These are phyloP conservation scores for Gigaspora rosea DNA, from an alignment of 192 early-diverging fungal species.

Conservation along the genomic window DNA sequence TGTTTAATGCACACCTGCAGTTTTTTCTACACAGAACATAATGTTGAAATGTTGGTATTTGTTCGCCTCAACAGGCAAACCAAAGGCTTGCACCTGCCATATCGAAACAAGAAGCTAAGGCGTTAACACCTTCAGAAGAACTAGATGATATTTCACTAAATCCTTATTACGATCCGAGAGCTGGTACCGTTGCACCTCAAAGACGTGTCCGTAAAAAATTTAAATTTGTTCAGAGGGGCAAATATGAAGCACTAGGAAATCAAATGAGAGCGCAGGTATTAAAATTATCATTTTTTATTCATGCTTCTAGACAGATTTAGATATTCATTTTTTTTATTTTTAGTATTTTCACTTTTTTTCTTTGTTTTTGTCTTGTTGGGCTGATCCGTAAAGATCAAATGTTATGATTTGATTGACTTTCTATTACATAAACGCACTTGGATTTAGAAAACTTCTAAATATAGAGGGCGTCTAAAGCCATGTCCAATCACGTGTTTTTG, in stretches of 20 bases:
- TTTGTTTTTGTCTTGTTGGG: too few relatives aligned
- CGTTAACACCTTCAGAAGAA: constrained; percentile 46
- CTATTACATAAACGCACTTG: too few relatives aligned
- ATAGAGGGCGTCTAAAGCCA: too few relatives aligned
- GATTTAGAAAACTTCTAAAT: too few relatives aligned
- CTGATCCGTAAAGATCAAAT: too few relatives aligned
- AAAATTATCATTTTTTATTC: background rate
- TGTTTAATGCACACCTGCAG: constrained; percentile 30
- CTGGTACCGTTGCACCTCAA: constrained; percentile 47
- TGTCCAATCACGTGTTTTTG: too few relatives aligned
- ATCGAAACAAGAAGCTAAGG: constrained; percentile 50
- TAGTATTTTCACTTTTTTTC: too few relatives aligned
- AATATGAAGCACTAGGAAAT: constrained; percentile 80
- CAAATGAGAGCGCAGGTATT: constrained; percentile 71
- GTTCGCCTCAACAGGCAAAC: constrained; percentile 60
- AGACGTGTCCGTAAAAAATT: constrained; percentile 57
- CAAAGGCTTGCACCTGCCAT: constrained; percentile 53
- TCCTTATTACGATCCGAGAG: constrained; percentile 82
- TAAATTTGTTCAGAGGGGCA: constrained; percentile 81
- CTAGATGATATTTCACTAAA: constrained; percentile 75
- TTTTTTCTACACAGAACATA: constrained; percentile 12
- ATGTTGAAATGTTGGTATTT: background rate
- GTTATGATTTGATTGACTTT: too few relatives aligned
- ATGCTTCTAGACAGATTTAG: too few relatives aligned
- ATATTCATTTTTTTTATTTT: too few relatives aligned